phyloP scores from a whole-genome alignment of 2,329 filamentous ascomycete species.

The Colletotrichum sansevieriae region DNA sequence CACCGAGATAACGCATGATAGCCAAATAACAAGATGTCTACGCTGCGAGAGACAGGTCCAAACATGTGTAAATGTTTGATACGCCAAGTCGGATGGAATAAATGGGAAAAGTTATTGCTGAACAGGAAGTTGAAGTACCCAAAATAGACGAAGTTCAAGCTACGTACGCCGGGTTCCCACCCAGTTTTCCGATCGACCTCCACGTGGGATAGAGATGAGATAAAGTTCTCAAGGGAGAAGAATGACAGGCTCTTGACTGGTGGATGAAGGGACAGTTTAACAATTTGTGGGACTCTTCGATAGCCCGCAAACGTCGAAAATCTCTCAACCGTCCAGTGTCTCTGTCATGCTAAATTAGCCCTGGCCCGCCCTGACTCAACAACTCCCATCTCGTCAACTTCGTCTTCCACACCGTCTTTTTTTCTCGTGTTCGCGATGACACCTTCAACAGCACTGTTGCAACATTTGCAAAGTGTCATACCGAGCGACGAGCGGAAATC shows the following conservation, averaged over 20 bases:
- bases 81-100: too few relatives aligned
- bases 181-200: not conserved
- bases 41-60: too few relatives aligned
- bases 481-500: constrained; percentile 45
- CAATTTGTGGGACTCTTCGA: constrained; percentile 15
- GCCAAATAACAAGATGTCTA: not conserved
- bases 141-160: not conserved
- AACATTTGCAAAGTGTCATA: constrained; percentile 45
- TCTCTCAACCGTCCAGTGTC: constrained; percentile 29
- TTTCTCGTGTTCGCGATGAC: constrained; percentile 2
- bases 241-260: constrained; percentile 7
- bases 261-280: constrained; percentile 21
- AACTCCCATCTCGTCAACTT: not conserved
- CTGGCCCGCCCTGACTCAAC: constrained; percentile 32
- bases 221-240: constrained; percentile 5
- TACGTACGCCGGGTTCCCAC: not conserved
- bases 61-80: too few relatives aligned
- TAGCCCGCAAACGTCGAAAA: constrained; percentile 23
- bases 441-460: constrained; percentile 13
- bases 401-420: not conserved
- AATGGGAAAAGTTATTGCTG: too few relatives aligned
- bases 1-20: not conserved
- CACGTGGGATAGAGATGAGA: constrained; percentile 14
- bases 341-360: constrained; percentile 35
- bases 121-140: not conserved